Evolutionary conservation across 2,329 filamentous ascomycete genomes (phyloP).

Genomic region (Neonectria ditissima): DNA sequence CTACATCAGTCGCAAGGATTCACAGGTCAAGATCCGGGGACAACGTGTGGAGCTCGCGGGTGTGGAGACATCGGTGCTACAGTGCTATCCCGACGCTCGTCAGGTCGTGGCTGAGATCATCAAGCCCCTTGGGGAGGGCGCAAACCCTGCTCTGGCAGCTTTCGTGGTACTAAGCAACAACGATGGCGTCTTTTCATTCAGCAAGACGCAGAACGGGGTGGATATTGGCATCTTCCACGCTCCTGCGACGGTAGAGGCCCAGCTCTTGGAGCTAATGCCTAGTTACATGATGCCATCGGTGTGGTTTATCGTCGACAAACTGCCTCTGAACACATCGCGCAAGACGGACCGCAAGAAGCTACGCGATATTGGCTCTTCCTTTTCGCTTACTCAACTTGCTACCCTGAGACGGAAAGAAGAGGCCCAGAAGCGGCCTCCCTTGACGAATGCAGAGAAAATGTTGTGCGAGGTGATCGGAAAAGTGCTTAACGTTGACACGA

Average conservation of each 20-base stretch:
- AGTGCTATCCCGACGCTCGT: neutral
- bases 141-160: slow-evolving; percentile 4
- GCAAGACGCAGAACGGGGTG: slow-evolving; percentile 1
- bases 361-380: slow-evolving; percentile 16
- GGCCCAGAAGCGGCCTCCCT: slow-evolving; percentile 6
- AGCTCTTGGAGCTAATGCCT: slow-evolving; percentile 11
- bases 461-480: slow-evolving; percentile 9
- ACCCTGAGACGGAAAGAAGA: neutral
- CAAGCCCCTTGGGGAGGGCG: neutral
- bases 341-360: slow-evolving; percentile 22
- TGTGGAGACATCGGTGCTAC: slow-evolving; percentile 8
- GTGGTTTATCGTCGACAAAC: slow-evolving; percentile 10
- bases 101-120: slow-evolving; percentile 20
- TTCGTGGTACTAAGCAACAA: slow-evolving; percentile 15
- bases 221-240: slow-evolving; percentile 10
- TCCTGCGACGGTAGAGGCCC: neutral
- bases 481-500: slow-evolving; percentile 8
- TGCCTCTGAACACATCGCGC: slow-evolving; percentile 17
- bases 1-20: neutral
- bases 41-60: neutral
- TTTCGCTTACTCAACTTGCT: slow-evolving; percentile 15
- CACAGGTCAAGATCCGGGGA: neutral
- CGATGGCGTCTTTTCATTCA: neutral
- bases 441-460: slow-evolving; percentile 8
- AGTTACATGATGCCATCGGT: slow-evolving; percentile 25